Percentiles rank a stretch among this genome's conserved stretches.
Evolutionary conservation across 2,329 filamentous ascomycete genomes (phyloP).

Genomic region (Colletotrichum caudatum): DNA sequence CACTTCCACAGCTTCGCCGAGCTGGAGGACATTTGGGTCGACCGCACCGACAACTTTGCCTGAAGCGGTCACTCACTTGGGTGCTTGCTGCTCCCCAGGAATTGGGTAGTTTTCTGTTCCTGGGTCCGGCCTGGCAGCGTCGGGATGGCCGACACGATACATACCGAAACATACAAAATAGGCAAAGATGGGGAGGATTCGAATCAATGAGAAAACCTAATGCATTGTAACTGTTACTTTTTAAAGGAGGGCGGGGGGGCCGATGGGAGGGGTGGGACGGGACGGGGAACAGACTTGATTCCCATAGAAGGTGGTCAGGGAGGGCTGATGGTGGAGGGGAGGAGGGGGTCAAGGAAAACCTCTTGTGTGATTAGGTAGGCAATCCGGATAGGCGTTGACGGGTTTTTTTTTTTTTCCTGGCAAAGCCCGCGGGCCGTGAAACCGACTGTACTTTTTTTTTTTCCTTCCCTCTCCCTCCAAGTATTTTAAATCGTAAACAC

Average conservation of each 20-base stretch:
- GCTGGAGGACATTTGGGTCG: constrained; percentile 96
- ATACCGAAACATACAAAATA: not conserved
- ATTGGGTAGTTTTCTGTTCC: not conserved
- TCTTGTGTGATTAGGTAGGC: constrained; percentile 14
- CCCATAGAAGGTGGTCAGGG: not conserved
- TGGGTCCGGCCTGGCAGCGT: not conserved
- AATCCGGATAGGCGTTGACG: constrained; percentile 6
- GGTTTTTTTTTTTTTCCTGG: not conserved
- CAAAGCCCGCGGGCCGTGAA: constrained; percentile 6
- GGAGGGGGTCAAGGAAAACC: not conserved
- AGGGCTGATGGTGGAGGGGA: not conserved
- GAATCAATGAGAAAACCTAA: constrained; percentile 12
- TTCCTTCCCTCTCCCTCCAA: constrained; percentile 1
- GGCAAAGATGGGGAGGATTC: not conserved
- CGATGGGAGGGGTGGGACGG: not conserved
- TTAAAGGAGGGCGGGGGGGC: not conserved
- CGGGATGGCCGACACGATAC: not conserved
- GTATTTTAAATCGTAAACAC: not conserved
- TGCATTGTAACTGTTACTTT: constrained; percentile 10
- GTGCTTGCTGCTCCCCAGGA: not conserved
- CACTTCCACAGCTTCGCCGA: constrained; percentile 99
- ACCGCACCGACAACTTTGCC: constrained; percentile 92
- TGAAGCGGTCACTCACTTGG: constrained; percentile 56
- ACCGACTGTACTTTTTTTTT: constrained; percentile 25
- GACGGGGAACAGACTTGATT: not conserved